Evolutionary conservation across 805 yeast genomes (phyloP).

Genomic region (Kodamaea leandrae): DNA sequence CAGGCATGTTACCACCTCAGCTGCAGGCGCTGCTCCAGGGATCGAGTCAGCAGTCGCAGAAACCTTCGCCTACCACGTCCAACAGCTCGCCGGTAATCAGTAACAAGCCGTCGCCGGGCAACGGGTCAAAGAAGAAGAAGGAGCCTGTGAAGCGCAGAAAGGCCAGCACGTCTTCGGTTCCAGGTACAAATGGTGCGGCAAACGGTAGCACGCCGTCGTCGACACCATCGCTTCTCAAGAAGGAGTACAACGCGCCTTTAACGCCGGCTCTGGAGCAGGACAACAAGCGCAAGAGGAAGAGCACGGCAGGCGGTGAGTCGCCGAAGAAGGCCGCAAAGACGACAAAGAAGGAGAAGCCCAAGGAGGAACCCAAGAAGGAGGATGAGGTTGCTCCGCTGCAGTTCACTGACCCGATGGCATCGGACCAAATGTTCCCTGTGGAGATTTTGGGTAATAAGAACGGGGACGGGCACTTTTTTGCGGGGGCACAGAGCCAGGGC

Average conservation of each 20-base stretch:
- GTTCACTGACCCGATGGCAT: slow-evolving; percentile 19
- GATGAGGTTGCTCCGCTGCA: slow-evolving; percentile 25
- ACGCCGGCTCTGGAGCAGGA: slow-evolving; percentile 42
- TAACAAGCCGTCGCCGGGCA: slow-evolving; percentile 34
- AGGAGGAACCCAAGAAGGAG: slow-evolving; percentile 26
- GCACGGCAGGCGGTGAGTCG: slow-evolving; percentile 27
- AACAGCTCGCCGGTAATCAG: slow-evolving; percentile 32
- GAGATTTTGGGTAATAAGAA: slow-evolving; percentile 15
- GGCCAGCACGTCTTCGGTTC: slow-evolving; percentile 21
- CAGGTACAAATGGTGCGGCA: not conserved
- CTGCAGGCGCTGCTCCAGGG: slow-evolving; percentile 15
- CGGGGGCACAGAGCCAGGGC: slow-evolving; percentile 21
- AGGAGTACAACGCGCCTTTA: slow-evolving; percentile 38
- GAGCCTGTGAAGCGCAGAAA: slow-evolving; percentile 32
- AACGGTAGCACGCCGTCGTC: slow-evolving; percentile 12
- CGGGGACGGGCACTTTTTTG: slow-evolving; percentile 9
- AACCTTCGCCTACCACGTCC: slow-evolving; percentile 25
- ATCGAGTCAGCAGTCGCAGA: slow-evolving; percentile 13
- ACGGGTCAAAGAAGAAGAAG: slow-evolving; percentile 25
- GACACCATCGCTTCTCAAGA: slow-evolving; percentile 26
- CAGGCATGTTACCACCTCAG: slow-evolving; percentile 26
- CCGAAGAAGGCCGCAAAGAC: slow-evolving; percentile 30
- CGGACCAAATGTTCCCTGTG: slow-evolving; percentile 35
- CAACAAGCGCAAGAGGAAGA: slow-evolving; percentile 31
- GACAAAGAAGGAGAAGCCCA: slow-evolving; percentile 23